These are phyloP conservation scores for Exsudoporus floridanus DNA, from an alignment of 1,284 basidiomycete genomes.

Conservation along the genomic window DNA sequence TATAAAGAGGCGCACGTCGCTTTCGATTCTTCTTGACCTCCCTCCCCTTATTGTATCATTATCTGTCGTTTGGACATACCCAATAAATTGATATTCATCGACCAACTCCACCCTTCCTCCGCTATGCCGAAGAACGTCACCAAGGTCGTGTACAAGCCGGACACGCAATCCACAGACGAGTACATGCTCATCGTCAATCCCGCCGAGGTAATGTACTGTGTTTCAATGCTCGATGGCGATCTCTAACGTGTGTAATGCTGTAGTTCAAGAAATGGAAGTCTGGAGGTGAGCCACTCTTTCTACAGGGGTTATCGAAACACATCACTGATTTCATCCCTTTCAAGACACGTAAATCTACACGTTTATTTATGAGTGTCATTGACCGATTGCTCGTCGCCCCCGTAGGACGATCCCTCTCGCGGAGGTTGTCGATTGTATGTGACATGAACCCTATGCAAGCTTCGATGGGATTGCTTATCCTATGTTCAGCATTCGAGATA, in stretches of 20 bases:
- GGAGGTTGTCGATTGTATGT: constrained; percentile 74
- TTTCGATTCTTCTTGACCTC: constrained; percentile 5
- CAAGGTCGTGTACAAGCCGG: constrained; percentile 78
- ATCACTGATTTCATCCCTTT: constrained; percentile 25
- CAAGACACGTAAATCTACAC: constrained; percentile 61
- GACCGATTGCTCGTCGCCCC: constrained; percentile 13
- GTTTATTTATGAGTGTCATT: constrained; percentile 17
- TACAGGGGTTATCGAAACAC: constrained; percentile 15
- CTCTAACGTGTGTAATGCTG: constrained; percentile 5
- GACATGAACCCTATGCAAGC: background rate
- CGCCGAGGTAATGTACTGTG: constrained; percentile 49
- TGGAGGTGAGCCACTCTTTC: constrained; percentile 54
- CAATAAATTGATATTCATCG: constrained; percentile 8
- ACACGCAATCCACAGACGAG: constrained; percentile 66
- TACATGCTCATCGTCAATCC: constrained; percentile 68
- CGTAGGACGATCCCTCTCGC: constrained; percentile 62
- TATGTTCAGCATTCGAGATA: constrained; percentile 46
- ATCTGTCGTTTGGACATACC: constrained; percentile 13
- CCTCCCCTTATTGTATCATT: constrained; percentile 10
- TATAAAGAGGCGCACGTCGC: constrained; percentile 33
- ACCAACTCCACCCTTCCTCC: constrained; percentile 2
- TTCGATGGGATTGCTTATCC: background rate
- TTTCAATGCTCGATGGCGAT: constrained; percentile 10
- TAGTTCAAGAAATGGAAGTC: constrained; percentile 78
- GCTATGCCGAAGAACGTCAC: constrained; percentile 54